These are phyloP conservation scores for Royoungia palumana DNA, from an alignment of 768 basidiomycete genomes.

Conservation along the genomic window DNA sequence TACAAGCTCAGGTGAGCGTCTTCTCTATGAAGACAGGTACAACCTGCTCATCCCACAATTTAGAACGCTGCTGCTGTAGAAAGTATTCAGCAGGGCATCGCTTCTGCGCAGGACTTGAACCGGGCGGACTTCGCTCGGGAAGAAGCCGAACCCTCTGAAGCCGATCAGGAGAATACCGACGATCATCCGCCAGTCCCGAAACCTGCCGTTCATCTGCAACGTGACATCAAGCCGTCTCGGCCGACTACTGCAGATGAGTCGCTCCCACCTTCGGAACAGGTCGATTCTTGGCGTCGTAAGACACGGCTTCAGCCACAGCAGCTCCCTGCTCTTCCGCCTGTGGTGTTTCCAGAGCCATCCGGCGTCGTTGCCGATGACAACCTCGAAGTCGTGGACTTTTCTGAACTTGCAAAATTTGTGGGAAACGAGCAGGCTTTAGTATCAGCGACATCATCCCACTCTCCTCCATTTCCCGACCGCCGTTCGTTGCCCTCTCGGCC, in stretches of 20 bases:
- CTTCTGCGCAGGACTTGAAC: conserved; percentile 16
- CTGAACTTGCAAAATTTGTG: conserved; percentile 69
- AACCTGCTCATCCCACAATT: conserved; percentile 7
- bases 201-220: conserved; percentile 24
- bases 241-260: conserved; percentile 20
- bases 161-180: conserved; percentile 11
- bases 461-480: conserved; percentile 17
- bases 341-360: conserved; percentile 36
- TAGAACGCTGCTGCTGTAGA: conserved; percentile 40
- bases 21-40: conserved; percentile 4
- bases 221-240: conserved; percentile 8
- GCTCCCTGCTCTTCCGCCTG: conserved; percentile 31
- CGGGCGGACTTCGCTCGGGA: conserved; percentile 6
- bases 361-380: conserved; percentile 50
- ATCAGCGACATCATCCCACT: conserved; percentile 14
- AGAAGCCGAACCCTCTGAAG: conserved; percentile 3
- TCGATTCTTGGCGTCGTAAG: conserved; percentile 68
- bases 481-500: conserved; percentile 41
- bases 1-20: conserved; percentile 26
- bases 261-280: conserved; percentile 33
- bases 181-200: conserved; percentile 36
- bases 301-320: conserved; percentile 30
- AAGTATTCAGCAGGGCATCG: conserved; percentile 47
- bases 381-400: conserved; percentile 79
- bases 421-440: conserved; percentile 33